Percentiles rank a stretch among this genome's conserved stretches.
phyloP scores from a whole-genome alignment of 2,329 filamentous ascomycete species.

The Arthrobotrys conoides region DNA sequence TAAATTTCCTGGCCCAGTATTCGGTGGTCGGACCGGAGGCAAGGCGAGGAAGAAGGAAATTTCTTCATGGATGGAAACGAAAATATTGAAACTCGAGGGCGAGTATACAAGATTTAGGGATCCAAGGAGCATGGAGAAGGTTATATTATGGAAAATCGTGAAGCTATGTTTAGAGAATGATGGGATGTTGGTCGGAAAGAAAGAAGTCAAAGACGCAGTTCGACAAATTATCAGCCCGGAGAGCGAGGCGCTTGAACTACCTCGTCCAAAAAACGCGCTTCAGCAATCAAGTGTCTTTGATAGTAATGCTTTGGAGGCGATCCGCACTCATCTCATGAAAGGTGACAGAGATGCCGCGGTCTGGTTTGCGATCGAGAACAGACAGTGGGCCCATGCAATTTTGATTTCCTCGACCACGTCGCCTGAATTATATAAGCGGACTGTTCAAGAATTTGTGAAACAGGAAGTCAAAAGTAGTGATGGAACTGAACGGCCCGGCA shows the following conservation, averaged over 20 bases:
- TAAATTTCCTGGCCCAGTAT: constrained; percentile 88
- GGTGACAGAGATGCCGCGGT: constrained; percentile 92
- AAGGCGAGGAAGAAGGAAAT: constrained; percentile 98
- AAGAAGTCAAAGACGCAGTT: constrained; percentile 80
- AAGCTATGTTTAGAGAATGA: constrained; percentile 87
- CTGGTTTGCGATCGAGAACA: constrained; percentile 92
- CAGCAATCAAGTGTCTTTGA: constrained; percentile 70
- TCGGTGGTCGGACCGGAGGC: constrained; percentile 70
- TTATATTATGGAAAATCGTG: constrained; percentile 89
- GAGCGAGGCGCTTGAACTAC: constrained; percentile 64
- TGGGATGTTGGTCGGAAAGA: constrained; percentile 81
- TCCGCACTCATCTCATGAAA: constrained; percentile 80
- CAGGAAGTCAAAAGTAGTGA: constrained; percentile 89
- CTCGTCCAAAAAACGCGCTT: constrained; percentile 62
- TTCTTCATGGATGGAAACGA: constrained; percentile 81
- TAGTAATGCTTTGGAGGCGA: constrained; percentile 76
- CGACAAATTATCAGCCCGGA: constrained; percentile 80
- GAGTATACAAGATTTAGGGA: constrained; percentile 68
- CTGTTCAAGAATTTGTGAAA: constrained; percentile 93
- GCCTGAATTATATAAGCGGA: constrained; percentile 88
- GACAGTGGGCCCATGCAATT: constrained; percentile 96
- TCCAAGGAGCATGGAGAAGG: constrained; percentile 73
- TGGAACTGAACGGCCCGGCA: constrained; percentile 69
- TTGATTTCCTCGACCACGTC: constrained; percentile 85
- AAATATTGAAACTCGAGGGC: constrained; percentile 71